phyloP scores from a whole-genome alignment of 345 rosid genomes.

The Populus deltoides region DNA sequence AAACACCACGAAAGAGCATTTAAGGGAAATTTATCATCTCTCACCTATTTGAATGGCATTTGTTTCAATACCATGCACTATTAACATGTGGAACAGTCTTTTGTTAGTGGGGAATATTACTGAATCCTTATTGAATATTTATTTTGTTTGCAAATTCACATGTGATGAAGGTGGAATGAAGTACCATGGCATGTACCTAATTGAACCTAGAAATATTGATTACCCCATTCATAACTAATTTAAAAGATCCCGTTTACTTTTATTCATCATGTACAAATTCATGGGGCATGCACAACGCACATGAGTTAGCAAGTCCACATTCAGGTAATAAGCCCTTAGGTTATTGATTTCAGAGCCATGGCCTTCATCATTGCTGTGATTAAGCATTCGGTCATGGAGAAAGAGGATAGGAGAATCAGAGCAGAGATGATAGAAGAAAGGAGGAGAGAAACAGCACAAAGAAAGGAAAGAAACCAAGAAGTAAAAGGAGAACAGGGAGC shows the following conservation, averaged over 20 bases:
- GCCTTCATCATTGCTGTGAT: background rate
- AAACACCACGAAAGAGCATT: too few relatives aligned
- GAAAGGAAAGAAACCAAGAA: background rate
- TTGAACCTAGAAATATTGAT: background rate
- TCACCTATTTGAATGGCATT: background rate
- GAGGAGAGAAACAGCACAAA: background rate
- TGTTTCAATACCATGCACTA: background rate
- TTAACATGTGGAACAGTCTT: background rate
- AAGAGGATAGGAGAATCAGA: background rate
- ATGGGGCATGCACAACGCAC: background rate
- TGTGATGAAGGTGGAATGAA: background rate
- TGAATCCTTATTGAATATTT: background rate
- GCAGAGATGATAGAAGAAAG: background rate
- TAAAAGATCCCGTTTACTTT: background rate
- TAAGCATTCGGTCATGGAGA: background rate
- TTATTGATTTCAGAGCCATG: background rate
- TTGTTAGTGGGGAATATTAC: background rate
- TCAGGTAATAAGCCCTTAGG: background rate
- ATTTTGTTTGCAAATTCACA: background rate
- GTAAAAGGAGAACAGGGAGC: background rate
- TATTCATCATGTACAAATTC: background rate
- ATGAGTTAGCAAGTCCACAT: background rate
- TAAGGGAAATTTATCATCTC: background rate
- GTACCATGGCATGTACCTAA: background rate
- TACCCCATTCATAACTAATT: background rate